Conservation (phyloP, 768 basidiomycete species). For the Chlorophyllum brunneum region DNA sequence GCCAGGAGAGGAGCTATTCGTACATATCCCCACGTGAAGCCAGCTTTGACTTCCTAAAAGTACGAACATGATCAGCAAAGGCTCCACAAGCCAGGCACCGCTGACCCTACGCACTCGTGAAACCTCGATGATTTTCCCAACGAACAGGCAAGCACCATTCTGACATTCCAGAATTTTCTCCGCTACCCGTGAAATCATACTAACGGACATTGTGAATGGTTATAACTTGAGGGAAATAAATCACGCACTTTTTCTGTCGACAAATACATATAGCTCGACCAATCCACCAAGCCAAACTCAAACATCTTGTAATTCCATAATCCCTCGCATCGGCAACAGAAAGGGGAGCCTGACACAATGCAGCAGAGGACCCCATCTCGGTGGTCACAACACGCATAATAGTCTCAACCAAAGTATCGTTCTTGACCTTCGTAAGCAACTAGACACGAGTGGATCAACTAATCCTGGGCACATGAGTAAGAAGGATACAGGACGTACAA, state of each 20-base stretch:
- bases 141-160: constrained; percentile 38
- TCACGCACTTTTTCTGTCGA: constrained; percentile 36
- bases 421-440: constrained; percentile 42
- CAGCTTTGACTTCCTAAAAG: constrained; percentile 30
- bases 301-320: constrained; percentile 45
- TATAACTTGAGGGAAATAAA: neutral
- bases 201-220: too few relatives aligned
- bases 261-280: constrained; percentile 55
- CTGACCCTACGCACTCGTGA: constrained; percentile 24
- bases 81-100: too few relatives aligned
- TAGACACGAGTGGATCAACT: too few relatives aligned
- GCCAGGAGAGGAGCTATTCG: constrained; percentile 25
- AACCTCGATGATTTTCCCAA: constrained; percentile 59
- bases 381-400: constrained; percentile 43
- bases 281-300: constrained; percentile 61
- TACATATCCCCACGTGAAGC: constrained; percentile 34
- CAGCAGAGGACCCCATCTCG: constrained; percentile 52
- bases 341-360: constrained; percentile 38
- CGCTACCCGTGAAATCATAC: constrained; percentile 24
- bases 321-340: constrained; percentile 28
- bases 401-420: constrained; percentile 39
- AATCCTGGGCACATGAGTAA: too few relatives aligned
- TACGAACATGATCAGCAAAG: neutral
- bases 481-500: constrained; percentile 19
- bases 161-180: constrained; percentile 27